Evolutionary conservation across 192 early-diverging fungal species (phyloP).

Genomic region (Gryganskiella cystojenkinii): DNA sequence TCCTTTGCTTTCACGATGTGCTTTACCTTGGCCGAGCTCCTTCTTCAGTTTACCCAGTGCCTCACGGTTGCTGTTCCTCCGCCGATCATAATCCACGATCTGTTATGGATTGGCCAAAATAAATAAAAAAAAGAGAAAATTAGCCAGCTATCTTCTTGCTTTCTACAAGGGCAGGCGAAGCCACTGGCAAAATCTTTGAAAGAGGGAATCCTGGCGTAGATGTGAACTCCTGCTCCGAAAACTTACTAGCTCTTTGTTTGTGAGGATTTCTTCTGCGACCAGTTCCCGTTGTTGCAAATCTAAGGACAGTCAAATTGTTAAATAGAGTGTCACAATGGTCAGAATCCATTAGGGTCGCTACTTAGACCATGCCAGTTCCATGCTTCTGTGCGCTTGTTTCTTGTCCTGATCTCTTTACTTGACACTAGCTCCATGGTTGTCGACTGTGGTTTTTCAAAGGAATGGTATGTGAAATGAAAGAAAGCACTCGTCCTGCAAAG

Average conservation of each 20-base stretch:
- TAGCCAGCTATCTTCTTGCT: background rate
- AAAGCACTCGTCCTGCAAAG: no score
- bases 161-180: no score
- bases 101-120: slow-evolving; percentile 9
- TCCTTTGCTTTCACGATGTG: background rate
- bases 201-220: background rate
- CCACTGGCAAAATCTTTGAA: background rate
- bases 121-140: background rate
- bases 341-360: background rate
- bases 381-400: background rate
- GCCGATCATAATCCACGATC: slow-evolving; percentile 68
- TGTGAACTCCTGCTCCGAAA: background rate
- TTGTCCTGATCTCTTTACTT: slow-evolving; percentile 6
- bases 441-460: no score
- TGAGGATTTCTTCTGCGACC: slow-evolving; percentile 64
- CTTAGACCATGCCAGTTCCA: no score
- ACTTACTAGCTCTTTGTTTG: slow-evolving; percentile 67
- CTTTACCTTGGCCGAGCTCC: slow-evolving; percentile 43
- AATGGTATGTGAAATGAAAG: no score
- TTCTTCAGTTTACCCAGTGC: slow-evolving; percentile 61
- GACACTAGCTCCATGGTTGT: slow-evolving; percentile 20
- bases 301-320: no score
- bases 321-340: background rate
- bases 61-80: slow-evolving; percentile 66
- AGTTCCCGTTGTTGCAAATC: slow-evolving; percentile 59